Conservation (phyloP, 352 stramenopile genomes). For the Phytophthora pluvialis region DNA sequence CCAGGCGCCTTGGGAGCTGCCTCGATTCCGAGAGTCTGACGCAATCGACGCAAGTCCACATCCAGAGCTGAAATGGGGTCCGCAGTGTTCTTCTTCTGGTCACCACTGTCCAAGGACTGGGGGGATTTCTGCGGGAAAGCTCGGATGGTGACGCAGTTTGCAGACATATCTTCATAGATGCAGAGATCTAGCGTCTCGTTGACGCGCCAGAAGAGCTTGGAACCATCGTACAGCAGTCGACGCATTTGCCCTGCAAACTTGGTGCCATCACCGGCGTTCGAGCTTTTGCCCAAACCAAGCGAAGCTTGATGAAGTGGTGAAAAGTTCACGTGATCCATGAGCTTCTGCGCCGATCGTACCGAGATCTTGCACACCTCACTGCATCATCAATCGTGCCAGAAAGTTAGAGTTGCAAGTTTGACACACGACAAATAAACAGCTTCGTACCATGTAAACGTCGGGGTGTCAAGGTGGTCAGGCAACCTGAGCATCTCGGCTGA, state of each 20-base stretch:
- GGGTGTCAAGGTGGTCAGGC: conserved; percentile 46
- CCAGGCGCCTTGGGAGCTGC: conserved; percentile 17
- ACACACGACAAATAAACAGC: background rate
- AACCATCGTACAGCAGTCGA: conserved; percentile 81
- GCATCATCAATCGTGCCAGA: conserved; percentile 3
- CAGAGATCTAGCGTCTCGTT: conserved; percentile 88
- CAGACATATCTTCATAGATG: conserved; percentile 78
- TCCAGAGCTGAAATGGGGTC: conserved; percentile 58
- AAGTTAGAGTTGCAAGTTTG: conserved; percentile 7
- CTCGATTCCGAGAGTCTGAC: conserved; percentile 46
- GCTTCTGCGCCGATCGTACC: conserved; percentile 85
- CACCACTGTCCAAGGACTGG: conserved; percentile 10
- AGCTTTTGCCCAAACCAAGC: conserved; percentile 52
- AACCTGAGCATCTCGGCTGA: conserved; percentile 30
- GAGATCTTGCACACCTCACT: conserved; percentile 91
- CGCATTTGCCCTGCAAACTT: conserved; percentile 44
- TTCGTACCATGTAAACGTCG: conserved; percentile 76
- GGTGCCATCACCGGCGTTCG: conserved; percentile 11
- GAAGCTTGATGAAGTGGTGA: conserved; percentile 87
- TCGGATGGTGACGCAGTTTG: conserved; percentile 72
- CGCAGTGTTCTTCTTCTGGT: conserved; percentile 17
- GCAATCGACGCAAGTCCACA: conserved; percentile 61
- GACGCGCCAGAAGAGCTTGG: conserved; percentile 88
- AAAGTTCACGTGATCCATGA: conserved; percentile 90
- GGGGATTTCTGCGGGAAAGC: conserved; percentile 58